Evolutionary conservation across 352 stramenopile species (phyloP).

Genomic region (Blastocystis sp.): DNA sequence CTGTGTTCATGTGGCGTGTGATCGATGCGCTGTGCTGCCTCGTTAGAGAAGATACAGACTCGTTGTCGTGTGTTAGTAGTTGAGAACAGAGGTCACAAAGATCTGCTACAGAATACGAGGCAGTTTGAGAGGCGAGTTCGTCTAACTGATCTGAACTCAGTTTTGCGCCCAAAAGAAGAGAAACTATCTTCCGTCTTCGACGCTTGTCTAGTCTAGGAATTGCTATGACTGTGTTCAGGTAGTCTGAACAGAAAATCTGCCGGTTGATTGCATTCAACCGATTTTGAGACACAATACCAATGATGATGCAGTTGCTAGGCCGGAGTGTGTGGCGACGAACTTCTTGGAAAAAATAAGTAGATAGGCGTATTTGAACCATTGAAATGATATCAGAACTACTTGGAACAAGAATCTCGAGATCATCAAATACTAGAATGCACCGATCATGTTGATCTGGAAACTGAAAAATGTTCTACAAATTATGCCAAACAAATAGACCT

Average conservation of each 20-base stretch:
- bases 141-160: not conserved
- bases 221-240: not conserved
- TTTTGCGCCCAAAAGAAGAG: not conserved
- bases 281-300: slow-evolving; percentile 10
- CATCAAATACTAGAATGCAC: slow-evolving; percentile 11
- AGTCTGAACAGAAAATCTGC: not conserved
- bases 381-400: not conserved
- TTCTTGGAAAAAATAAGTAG: not conserved
- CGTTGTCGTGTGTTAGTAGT: not conserved
- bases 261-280: not conserved
- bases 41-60: not conserved
- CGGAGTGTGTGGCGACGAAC: not conserved
- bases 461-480: not conserved
- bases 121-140: not conserved
- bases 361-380: not conserved
- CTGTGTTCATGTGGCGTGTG: not conserved
- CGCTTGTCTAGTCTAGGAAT: slow-evolving; percentile 11
- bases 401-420: slow-evolving; percentile 44
- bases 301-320: not conserved
- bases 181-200: not conserved
- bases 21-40: not conserved
- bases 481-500: not conserved
- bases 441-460: not conserved
- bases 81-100: not conserved
- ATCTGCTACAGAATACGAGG: slow-evolving; percentile 14